These are phyloP conservation scores for Euphorbia celastroides DNA, from an alignment of 441 rosid genomes.

Conservation along the genomic window DNA sequence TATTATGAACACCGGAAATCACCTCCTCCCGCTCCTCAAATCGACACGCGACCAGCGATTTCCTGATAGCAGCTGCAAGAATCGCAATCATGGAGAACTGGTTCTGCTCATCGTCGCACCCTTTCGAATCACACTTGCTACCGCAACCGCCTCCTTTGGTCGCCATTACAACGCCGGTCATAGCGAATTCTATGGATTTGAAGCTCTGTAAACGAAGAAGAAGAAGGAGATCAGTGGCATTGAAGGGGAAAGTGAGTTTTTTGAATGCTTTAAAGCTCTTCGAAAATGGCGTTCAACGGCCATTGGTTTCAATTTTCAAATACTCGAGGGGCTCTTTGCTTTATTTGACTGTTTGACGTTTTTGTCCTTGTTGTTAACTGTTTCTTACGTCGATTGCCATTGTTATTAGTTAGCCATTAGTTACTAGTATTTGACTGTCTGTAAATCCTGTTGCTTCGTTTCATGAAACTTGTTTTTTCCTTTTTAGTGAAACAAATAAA, in stretches of 20 bases:
- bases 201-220: not conserved
- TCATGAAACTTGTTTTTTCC: not conserved
- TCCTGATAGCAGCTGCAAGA: constrained; percentile 67
- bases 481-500: not conserved
- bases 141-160: constrained; percentile 62
- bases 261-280: constrained; percentile 15
- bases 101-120: constrained; percentile 49
- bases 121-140: constrained; percentile 34
- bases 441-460: not conserved
- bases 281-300: constrained; percentile 48
- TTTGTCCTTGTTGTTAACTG: constrained; percentile 13
- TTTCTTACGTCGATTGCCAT: constrained; percentile 29
- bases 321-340: constrained; percentile 11
- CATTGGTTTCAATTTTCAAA: constrained; percentile 56
- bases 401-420: not conserved
- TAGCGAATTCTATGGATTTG: constrained; percentile 1
- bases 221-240: constrained; percentile 12
- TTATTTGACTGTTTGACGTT: constrained; percentile 16
- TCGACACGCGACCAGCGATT: constrained; percentile 80
- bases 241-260: constrained; percentile 14
- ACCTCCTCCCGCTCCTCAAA: constrained; percentile 49
- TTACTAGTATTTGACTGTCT: not conserved
- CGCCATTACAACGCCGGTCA: constrained; percentile 78
- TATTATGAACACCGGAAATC: constrained; percentile 43
- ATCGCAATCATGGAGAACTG: constrained; percentile 63